Base-by-base conservation (phyloP, 2,329 filamentous ascomycete species). In the Penicillium polonicum region DNA sequence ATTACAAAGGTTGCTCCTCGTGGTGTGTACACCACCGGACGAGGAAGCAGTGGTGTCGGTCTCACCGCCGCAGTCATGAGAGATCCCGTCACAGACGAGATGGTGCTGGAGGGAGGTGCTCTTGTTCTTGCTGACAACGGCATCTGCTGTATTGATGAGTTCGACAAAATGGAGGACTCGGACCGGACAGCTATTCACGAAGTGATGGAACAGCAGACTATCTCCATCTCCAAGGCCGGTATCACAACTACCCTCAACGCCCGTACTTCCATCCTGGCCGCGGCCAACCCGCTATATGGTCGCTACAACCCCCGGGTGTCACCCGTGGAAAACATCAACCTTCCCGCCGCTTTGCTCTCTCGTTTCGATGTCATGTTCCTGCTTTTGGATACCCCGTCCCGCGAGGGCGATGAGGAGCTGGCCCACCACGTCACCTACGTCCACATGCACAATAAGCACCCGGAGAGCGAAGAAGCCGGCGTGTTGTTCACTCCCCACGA, bases 361-460 rank as follows among this genome's bases (percentile, higher is more conserved):
- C 91, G 94, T 85, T 99, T 99, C 77, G 94, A 99, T 74, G 84
- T 99, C 65, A 85, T 99, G 65, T 99, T 97, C 83, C 83, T 99
- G 46, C 92, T 99, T 68, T 88, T 99, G 58, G 94, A 99, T 79
- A 96, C 91, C 38, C 93, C 94, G 2, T 88, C 87, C 19, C 89
- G 92, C 62, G 94, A 99, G 66, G 84, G 85, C 0, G 94, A 99
- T 70, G 92, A 95, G 71, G 91, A 96, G 76, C 85, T 99, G 23
- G 94, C 94, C 61, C 91, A 90, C 76, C 94, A 99, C 82, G 94
- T 99, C 64, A 89, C 94, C 33, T 90, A 92, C 72, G 94, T 99
- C 49, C 94, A 99, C 80, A 99, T 97, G 89, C 87, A 97, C 81
- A 94, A 89, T 78, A 87, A 86, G 55, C 94, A 99, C 74, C 94